These are phyloP conservation scores for Phytophthora citrophthora DNA, from an alignment of 352 stramenopile genomes.

Conservation along the genomic window DNA sequence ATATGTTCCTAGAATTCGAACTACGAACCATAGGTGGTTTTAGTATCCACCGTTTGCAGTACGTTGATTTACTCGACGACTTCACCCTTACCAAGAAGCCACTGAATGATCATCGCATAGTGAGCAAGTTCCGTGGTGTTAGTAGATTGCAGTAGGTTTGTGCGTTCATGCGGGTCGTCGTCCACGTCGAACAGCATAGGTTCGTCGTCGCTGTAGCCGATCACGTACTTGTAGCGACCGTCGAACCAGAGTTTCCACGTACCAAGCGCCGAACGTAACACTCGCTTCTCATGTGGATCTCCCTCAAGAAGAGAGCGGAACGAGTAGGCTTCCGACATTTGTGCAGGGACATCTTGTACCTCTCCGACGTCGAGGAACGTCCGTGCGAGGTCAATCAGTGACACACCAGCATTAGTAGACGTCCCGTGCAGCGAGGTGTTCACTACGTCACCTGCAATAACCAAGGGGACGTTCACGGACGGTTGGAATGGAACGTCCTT, in stretches of 20 bases:
- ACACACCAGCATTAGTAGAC: conserved; percentile 33
- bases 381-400: conserved; percentile 39
- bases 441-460: conserved; percentile 38
- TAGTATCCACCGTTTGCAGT: too few relatives aligned
- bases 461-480: conserved; percentile 34
- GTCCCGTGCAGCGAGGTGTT: conserved; percentile 26
- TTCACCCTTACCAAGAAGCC: conserved; percentile 37
- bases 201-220: conserved; percentile 39
- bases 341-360: conserved; percentile 28
- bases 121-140: conserved; percentile 28
- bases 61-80: conserved; percentile 19
- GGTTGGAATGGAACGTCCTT: conserved; percentile 40
- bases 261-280: conserved; percentile 33
- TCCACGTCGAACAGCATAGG: conserved; percentile 39
- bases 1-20: too few relatives aligned
- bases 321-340: conserved; percentile 40
- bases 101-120: conserved; percentile 31
- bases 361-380: conserved; percentile 42
- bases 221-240: conserved; percentile 43
- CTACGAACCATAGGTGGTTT: too few relatives aligned
- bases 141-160: conserved; percentile 27
- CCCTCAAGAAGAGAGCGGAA: conserved; percentile 35
- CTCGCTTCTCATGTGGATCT: conserved; percentile 14
- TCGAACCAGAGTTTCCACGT: conserved; percentile 45
- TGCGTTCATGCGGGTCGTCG: conserved; percentile 36